Conservation (phyloP, 73 alveolate species). For the Paramecium biaurelia region DNA sequence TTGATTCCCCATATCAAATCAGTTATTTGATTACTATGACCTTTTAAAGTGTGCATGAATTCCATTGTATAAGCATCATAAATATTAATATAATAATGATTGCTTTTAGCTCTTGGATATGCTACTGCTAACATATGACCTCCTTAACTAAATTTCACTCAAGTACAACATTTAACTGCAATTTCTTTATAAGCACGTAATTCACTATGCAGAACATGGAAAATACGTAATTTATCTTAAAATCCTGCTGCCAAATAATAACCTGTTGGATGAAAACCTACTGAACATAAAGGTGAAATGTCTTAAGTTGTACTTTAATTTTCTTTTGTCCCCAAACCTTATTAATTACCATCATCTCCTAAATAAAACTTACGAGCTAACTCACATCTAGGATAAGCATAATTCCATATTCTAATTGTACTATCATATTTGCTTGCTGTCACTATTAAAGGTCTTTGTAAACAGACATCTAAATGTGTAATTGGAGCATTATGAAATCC, state of each 20-base stretch:
- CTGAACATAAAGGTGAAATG: slow-evolving; percentile 83
- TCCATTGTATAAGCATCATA: slow-evolving; percentile 92
- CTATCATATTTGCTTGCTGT: slow-evolving; percentile 93
- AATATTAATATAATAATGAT: slow-evolving; percentile 71
- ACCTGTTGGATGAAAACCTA: slow-evolving; percentile 99
- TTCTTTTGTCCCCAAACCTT: slow-evolving; percentile 44
- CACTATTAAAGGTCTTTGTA: slow-evolving; percentile 95
- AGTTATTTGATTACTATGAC: slow-evolving; percentile 73
- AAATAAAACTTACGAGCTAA: slow-evolving; percentile 77
- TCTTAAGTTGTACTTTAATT: slow-evolving; percentile 67
- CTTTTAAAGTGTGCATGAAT: slow-evolving; percentile 73
- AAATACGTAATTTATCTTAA: slow-evolving; percentile 94
- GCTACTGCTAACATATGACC: slow-evolving; percentile 95
- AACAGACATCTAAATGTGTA: slow-evolving; percentile 92
- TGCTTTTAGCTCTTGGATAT: slow-evolving; percentile 75
- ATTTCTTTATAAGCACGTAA: slow-evolving; percentile 87
- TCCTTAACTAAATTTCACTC: slow-evolving; percentile 88
- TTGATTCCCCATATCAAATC: slow-evolving; percentile 74
- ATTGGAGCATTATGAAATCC: slow-evolving; percentile 98
- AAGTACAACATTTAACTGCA: slow-evolving; percentile 79
- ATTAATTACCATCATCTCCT: slow-evolving; percentile 74
- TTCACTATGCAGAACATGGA: slow-evolving; percentile 93
- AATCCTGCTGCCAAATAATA: slow-evolving; percentile 97
- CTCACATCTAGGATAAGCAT: slow-evolving; percentile 84
- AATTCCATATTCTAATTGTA: slow-evolving; percentile 97